These are phyloP conservation scores for Vitis hybrid DNA, from an alignment of 177 flowering plant species.

Conservation along the genomic window DNA sequence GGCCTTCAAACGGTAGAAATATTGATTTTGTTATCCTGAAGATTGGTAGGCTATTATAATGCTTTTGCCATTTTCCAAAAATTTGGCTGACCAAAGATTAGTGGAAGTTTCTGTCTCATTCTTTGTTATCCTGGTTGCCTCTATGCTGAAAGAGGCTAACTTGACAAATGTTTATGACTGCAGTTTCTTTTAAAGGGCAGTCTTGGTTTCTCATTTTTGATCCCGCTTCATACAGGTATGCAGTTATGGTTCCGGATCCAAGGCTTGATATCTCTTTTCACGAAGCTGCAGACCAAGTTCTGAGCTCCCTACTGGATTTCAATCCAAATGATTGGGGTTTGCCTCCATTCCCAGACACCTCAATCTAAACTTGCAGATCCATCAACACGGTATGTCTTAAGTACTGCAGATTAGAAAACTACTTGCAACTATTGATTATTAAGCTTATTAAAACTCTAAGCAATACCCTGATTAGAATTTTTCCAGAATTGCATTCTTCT, in stretches of 20 bases:
- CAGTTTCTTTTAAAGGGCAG: no score
- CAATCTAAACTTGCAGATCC: constrained; percentile 14
- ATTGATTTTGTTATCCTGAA: no score
- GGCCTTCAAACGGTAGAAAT: no score
- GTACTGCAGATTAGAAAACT: not conserved
- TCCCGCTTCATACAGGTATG: constrained; percentile 51
- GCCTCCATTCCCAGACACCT: constrained; percentile 60
- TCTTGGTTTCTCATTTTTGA: no score
- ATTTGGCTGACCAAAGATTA: no score
- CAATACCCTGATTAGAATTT: not conserved
- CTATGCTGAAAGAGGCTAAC: no score
- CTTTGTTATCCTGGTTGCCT: no score
- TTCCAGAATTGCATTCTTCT: not conserved
- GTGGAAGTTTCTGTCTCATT: no score
- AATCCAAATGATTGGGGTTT: constrained; percentile 81
- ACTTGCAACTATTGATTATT: not conserved
- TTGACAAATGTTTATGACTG: no score
- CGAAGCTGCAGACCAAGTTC: constrained; percentile 66
- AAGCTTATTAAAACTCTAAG: not conserved
- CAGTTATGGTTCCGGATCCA: constrained; percentile 93
- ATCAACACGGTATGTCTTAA: not conserved
- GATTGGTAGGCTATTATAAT: no score
- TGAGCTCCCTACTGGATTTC: constrained; percentile 67
- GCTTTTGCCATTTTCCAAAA: no score
- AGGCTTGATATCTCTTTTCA: constrained; percentile 71